Percentiles rank a stretch among this genome's conserved stretches.
These are phyloP conservation scores for Torulaspora delbrueckii DNA, from an alignment of 805 yeast genomes.

Conservation along the genomic window DNA sequence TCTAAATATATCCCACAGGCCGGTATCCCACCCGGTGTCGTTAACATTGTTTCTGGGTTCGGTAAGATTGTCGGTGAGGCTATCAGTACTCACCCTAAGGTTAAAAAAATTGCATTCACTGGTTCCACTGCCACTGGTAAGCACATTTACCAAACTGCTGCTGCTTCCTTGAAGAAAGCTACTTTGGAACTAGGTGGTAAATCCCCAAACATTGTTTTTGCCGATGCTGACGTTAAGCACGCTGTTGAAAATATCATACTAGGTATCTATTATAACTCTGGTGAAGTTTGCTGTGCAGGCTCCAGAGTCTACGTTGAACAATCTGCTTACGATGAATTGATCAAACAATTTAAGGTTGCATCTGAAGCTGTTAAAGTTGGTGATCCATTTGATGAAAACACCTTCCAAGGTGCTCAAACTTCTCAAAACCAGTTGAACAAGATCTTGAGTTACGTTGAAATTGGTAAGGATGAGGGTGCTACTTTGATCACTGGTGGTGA, in stretches of 20 bases:
- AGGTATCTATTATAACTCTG: constrained; percentile 90
- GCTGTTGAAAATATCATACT: constrained; percentile 70
- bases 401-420: constrained; percentile 90
- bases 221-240: constrained; percentile 74
- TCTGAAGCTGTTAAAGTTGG: constrained; percentile 65
- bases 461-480: constrained; percentile 83
- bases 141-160: constrained; percentile 72
- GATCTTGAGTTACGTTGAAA: constrained; percentile 68
- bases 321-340: constrained; percentile 70
- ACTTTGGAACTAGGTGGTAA: constrained; percentile 96
- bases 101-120: constrained; percentile 90
- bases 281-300: constrained; percentile 95
- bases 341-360: constrained; percentile 52
- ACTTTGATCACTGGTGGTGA: constrained; percentile 66
- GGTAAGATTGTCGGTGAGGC: constrained; percentile 84
- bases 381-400: constrained; percentile 72
- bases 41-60: constrained; percentile 80
- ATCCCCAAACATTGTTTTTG: constrained; percentile 84
- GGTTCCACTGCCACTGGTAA: constrained; percentile 93
- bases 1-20: constrained; percentile 69
- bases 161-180: constrained; percentile 79
- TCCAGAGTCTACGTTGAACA: constrained; percentile 89
- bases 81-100: constrained; percentile 68
- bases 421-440: constrained; percentile 73
- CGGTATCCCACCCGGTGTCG: constrained; percentile 88